A percentile compares a stretch with the other conserved stretches of the same genome.
These are phyloP conservation scores for Basipetospora chlamydospora DNA, from an alignment of 2,329 filamentous ascomycete genomes.

Conservation along the genomic window DNA sequence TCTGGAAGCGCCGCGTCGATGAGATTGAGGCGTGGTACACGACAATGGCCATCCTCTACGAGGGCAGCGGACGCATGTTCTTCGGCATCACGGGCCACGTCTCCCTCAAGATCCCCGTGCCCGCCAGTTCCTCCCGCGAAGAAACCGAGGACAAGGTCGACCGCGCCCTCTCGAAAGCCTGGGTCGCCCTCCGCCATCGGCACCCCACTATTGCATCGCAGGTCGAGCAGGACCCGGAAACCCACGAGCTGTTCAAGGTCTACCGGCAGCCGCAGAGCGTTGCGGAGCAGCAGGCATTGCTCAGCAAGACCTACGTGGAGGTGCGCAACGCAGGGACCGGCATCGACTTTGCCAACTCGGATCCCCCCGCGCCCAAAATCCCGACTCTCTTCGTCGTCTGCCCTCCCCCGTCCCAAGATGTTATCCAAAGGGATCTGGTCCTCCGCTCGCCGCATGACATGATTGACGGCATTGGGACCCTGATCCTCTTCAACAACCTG, in stretches of 20 bases:
- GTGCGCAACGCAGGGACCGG: slow-evolving; percentile 14
- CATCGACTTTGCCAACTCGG: slow-evolving; percentile 19
- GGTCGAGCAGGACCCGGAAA: slow-evolving; percentile 9
- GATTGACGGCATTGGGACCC: slow-evolving; percentile 24
- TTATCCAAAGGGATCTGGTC: slow-evolving; percentile 17
- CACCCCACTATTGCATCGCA: slow-evolving; percentile 20
- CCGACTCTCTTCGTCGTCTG: slow-evolving; percentile 20
- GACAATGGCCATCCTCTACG: slow-evolving; percentile 17
- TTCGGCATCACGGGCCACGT: slow-evolving; percentile 26
- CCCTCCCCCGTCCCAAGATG: slow-evolving; percentile 8
- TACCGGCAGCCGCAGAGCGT: slow-evolving; percentile 9
- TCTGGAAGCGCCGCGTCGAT: slow-evolving; percentile 22
- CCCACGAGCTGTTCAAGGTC: slow-evolving; percentile 14
- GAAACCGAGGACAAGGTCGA: slow-evolving; percentile 12
- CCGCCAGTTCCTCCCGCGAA: background rate
- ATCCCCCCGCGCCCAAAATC: slow-evolving; percentile 16
- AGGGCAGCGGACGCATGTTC: slow-evolving; percentile 22
- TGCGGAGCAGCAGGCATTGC: slow-evolving; percentile 12
- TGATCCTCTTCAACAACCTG: slow-evolving; percentile 19
- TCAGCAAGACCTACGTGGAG: slow-evolving; percentile 16
- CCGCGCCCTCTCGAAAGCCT: slow-evolving; percentile 17
- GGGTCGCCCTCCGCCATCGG: slow-evolving; percentile 18
- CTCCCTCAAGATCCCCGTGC: slow-evolving; percentile 12
- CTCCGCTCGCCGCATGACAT: slow-evolving; percentile 23
- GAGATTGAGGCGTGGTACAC: slow-evolving; percentile 27